Evolutionary conservation across 2,329 filamentous ascomycete genomes (phyloP).

Genomic region (Paecilomyces fulvus): DNA sequence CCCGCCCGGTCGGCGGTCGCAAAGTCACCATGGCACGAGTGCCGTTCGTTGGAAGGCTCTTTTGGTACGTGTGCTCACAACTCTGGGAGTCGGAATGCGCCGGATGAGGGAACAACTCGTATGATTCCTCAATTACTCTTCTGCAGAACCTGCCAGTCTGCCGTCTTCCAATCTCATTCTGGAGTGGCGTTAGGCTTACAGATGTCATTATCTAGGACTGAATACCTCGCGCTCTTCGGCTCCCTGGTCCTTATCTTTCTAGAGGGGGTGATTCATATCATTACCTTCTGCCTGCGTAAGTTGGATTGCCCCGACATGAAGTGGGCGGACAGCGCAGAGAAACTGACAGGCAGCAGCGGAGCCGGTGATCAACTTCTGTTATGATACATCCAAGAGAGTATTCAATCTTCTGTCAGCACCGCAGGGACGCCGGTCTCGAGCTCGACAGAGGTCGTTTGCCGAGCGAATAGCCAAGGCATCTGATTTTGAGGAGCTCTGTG

Average conservation of each 20-base stretch:
- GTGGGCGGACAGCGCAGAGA: not conserved
- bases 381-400: constrained; percentile 68
- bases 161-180: not conserved
- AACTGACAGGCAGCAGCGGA: constrained; percentile 47
- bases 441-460: constrained; percentile 62
- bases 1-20: not conserved
- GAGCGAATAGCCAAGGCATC: constrained; percentile 73
- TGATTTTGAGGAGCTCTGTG: constrained; percentile 92
- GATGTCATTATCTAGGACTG: constrained; percentile 46
- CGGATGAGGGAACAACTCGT: not conserved
- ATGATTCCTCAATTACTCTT: not conserved
- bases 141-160: not conserved
- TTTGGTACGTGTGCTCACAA: constrained; percentile 30
- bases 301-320: constrained; percentile 6
- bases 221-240: constrained; percentile 78
- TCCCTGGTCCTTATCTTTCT: constrained; percentile 77
- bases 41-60: constrained; percentile 55
- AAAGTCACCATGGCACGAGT: constrained; percentile 45
- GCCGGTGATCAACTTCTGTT: constrained; percentile 73
- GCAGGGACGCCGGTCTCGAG: constrained; percentile 58
- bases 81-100: not conserved
- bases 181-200: constrained; percentile 2
- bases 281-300: constrained; percentile 81
- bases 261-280: constrained; percentile 72
- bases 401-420: constrained; percentile 73